Percentiles rank a stretch among this genome's conserved stretches.
Conservation (phyloP, 164 flowering plant genomes). For the Piper longum region DNA sequence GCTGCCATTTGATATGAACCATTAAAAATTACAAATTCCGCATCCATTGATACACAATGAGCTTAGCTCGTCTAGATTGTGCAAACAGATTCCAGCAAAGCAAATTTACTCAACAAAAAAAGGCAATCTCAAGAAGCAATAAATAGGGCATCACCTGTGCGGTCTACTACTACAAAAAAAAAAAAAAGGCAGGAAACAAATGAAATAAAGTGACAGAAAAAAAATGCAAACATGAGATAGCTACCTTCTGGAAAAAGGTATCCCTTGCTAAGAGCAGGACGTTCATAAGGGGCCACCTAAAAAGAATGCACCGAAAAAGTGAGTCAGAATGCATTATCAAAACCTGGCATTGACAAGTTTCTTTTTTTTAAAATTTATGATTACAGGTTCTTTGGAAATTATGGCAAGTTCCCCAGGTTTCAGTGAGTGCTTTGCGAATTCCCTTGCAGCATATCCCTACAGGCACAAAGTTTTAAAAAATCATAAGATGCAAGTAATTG, state of each 20-base stretch:
- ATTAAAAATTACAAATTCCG: no score
- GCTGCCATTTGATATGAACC: no score
- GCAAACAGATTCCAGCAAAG: no score
- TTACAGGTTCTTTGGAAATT: slow-evolving; percentile 89
- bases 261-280: slow-evolving; percentile 98
- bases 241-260: slow-evolving; percentile 90
- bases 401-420: slow-evolving; percentile 76
- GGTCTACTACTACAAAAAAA: background rate
- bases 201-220: background rate
- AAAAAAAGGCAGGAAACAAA: background rate
- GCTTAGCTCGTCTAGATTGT: no score
- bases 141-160: no score
- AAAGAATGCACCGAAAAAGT: slow-evolving; percentile 1
- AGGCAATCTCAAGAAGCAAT: no score
- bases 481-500: background rate
- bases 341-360: background rate
- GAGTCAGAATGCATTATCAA: background rate
- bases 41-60: no score
- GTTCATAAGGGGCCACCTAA: slow-evolving; percentile 98
- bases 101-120: no score
- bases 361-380: no score
- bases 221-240: slow-evolving; percentile 5
- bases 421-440: slow-evolving; percentile 68
- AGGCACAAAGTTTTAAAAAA: background rate
- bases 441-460: slow-evolving; percentile 99